phyloP scores from a whole-genome alignment of 2,329 filamentous ascomycete species.

The Fusarium multiceps region DNA sequence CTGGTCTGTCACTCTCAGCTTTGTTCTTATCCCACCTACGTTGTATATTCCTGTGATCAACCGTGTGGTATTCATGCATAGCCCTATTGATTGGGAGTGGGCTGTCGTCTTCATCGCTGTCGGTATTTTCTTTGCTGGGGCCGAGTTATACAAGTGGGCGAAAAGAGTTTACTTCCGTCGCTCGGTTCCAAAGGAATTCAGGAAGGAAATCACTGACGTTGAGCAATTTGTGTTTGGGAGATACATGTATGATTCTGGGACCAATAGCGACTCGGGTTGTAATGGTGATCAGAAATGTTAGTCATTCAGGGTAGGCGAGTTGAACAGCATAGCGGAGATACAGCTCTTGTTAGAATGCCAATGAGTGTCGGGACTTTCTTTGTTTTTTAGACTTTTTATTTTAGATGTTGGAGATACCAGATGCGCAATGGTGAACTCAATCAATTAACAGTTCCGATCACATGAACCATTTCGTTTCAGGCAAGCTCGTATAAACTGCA shows the following conservation, averaged over 20 bases:
- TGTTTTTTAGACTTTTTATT: neutral
- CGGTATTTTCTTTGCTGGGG: slow-evolving; percentile 70
- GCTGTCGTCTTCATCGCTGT: slow-evolving; percentile 71
- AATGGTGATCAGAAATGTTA: slow-evolving; percentile 21
- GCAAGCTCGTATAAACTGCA: neutral
- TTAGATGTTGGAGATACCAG: neutral
- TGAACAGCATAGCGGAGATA: neutral
- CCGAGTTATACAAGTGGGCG: slow-evolving; percentile 74
- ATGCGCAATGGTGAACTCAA: too few species aligned
- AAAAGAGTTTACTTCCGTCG: slow-evolving; percentile 68
- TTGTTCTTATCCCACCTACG: slow-evolving; percentile 67
- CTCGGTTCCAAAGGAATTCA: slow-evolving; percentile 37
- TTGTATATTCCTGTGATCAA: slow-evolving; percentile 78
- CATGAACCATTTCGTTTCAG: neutral
- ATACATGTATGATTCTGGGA: slow-evolving; percentile 23
- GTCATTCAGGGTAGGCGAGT: neutral
- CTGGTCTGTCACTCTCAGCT: slow-evolving; percentile 62
- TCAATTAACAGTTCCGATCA: neutral
- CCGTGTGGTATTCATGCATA: slow-evolving; percentile 72
- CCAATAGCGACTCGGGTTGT: slow-evolving; percentile 17
- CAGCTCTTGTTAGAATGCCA: neutral
- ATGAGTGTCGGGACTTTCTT: neutral
- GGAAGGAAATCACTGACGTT: slow-evolving; percentile 38
- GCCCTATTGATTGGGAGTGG: slow-evolving; percentile 76
- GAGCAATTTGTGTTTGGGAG: slow-evolving; percentile 40